A percentile compares a stretch with the other conserved stretches of the same genome.
phyloP scores from a whole-genome alignment of 2,329 filamentous ascomycete genomes.

The Pyrenophora seminiperda region DNA sequence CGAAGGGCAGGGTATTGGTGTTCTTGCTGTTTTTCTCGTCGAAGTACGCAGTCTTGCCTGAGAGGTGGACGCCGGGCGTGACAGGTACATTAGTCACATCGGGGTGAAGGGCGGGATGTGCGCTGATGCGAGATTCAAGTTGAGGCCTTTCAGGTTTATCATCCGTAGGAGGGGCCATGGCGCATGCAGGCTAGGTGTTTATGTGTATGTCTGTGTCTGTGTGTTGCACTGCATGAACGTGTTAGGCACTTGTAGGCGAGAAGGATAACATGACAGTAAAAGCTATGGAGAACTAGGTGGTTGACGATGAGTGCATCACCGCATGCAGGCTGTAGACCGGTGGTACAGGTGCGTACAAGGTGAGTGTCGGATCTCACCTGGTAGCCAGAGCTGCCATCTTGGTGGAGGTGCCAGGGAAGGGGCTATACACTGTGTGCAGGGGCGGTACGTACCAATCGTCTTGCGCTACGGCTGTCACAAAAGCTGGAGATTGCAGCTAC shows the following conservation, averaged over 20 bases:
- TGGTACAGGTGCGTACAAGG: not conserved
- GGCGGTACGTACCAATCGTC: constrained; percentile 4
- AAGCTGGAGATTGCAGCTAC: not conserved
- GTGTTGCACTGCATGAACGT: constrained; percentile 31
- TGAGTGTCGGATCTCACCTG: constrained; percentile 13
- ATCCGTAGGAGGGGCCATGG: constrained; percentile 36
- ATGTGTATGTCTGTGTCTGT: constrained; percentile 2
- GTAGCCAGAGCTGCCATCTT: not conserved
- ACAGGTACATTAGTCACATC: constrained; percentile 50
- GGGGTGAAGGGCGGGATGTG: constrained; percentile 49
- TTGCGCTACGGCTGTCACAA: constrained; percentile 12
- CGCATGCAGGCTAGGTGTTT: constrained; percentile 14
- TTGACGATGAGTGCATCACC: constrained; percentile 10
- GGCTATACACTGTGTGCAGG: constrained; percentile 1
- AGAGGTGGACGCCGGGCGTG: constrained; percentile 49
- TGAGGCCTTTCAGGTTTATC: constrained; percentile 22
- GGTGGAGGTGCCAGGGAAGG: constrained; percentile 14
- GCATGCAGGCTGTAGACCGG: not conserved
- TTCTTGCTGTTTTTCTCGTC: constrained; percentile 28
- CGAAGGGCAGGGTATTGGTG: constrained; percentile 32
- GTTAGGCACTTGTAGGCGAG: constrained; percentile 17
- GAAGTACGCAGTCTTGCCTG: constrained; percentile 48
- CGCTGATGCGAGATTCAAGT: constrained; percentile 33
- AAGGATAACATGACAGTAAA: constrained; percentile 6
- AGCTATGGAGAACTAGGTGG: constrained; percentile 1